phyloP scores from a whole-genome alignment of 352 stramenopile genomes.

The Phytophthora rubi region DNA sequence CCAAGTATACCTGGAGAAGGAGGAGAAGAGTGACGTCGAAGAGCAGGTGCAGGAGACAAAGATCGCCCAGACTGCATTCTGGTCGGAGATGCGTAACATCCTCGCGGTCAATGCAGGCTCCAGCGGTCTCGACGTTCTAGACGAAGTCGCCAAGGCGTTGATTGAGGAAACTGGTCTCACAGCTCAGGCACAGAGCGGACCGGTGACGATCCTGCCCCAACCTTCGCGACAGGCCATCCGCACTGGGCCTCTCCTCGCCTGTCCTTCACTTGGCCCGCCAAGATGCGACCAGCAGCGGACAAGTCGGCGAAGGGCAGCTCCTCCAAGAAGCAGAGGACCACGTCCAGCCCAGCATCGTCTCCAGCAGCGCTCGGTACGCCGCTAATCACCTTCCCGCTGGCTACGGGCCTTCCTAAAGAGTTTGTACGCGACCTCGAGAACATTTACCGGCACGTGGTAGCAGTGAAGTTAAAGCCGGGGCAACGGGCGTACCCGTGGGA shows the following conservation, averaged over 20 bases:
- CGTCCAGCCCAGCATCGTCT: background rate
- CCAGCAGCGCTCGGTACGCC: too few species aligned
- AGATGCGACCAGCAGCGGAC: too few species aligned
- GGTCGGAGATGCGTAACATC: background rate
- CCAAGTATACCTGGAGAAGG: too few species aligned
- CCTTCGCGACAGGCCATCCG: background rate
- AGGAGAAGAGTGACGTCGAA: too few species aligned
- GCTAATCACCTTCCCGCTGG: background rate
- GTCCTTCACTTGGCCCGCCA: background rate
- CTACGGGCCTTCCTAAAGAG: background rate
- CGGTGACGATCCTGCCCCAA: background rate
- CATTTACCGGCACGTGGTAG: background rate
- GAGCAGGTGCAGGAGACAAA: too few species aligned
- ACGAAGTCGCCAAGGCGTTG: background rate
- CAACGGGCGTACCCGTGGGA: background rate
- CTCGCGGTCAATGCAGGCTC: background rate
- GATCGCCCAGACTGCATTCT: background rate
- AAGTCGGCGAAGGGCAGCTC: too few species aligned
- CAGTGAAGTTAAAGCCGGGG: background rate
- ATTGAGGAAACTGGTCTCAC: background rate
- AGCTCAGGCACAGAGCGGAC: background rate
- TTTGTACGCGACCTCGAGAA: background rate
- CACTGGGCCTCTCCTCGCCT: background rate
- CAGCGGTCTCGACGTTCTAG: background rate
- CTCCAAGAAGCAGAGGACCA: background rate